Evolutionary conservation across 768 basidiomycete species (phyloP).

Genomic region (Mycena amicta): DNA sequence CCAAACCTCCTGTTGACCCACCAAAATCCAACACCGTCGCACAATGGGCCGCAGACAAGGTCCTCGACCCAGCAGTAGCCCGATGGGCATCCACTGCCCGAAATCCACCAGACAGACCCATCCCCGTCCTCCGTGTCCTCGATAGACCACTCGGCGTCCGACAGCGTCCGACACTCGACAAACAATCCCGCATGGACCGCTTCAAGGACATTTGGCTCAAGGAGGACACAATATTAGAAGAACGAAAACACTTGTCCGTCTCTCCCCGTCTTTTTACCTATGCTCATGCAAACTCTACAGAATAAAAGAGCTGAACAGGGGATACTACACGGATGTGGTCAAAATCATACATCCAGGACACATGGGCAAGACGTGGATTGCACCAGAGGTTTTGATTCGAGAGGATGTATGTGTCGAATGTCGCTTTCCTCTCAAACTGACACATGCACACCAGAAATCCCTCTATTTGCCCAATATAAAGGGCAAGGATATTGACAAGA

Average conservation of each 20-base stretch:
- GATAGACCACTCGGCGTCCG: constrained; percentile 77
- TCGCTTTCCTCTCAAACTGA: neutral
- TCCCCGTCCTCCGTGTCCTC: constrained; percentile 34
- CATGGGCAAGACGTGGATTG: constrained; percentile 95
- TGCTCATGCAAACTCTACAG: constrained; percentile 26
- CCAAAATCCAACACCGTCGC: constrained; percentile 12
- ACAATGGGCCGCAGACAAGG: constrained; percentile 16
- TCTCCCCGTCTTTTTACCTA: neutral
- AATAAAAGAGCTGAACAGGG: constrained; percentile 63
- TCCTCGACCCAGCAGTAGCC: constrained; percentile 14
- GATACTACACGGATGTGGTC: constrained; percentile 83
- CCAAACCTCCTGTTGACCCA: constrained; percentile 15
- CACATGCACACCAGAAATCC: constrained; percentile 76
- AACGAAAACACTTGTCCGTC: constrained; percentile 65
- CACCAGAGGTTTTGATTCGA: constrained; percentile 83
- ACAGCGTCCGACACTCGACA: constrained; percentile 59
- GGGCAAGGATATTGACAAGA: constrained; percentile 66
- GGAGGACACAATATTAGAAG: constrained; percentile 66
- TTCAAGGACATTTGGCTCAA: constrained; percentile 68
- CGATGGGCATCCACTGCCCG: constrained; percentile 24
- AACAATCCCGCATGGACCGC: constrained; percentile 57
- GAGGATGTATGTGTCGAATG: constrained; percentile 70
- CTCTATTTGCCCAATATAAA: constrained; percentile 87
- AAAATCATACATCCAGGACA: constrained; percentile 71
- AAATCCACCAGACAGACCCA: constrained; percentile 16